Evolutionary conservation across 192 early-diverging fungal species (phyloP).

Genomic region (Ambispora gerdemannii): DNA sequence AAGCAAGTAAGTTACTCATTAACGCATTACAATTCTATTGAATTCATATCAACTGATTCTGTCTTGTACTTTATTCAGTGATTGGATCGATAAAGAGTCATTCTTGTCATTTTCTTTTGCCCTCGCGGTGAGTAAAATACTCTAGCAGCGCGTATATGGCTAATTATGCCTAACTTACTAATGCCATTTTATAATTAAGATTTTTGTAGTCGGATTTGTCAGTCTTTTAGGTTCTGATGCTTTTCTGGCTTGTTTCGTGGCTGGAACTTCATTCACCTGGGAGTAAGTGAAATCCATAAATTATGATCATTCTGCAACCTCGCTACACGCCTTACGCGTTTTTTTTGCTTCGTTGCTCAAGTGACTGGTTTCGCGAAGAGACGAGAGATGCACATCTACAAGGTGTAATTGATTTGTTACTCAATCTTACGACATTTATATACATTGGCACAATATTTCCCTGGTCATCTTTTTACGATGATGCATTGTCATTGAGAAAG

Average conservation of each 20-base stretch:
- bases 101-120: slow-evolving; percentile 73
- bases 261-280: slow-evolving; percentile 72
- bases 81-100: slow-evolving; percentile 71
- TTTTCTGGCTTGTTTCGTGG: slow-evolving; percentile 65
- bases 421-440: slow-evolving; percentile 86
- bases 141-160: too few relatives aligned
- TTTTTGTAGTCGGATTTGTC: slow-evolving; percentile 55
- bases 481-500: slow-evolving; percentile 55
- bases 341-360: slow-evolving; percentile 9
- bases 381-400: slow-evolving; percentile 74
- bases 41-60: not conserved
- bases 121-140: slow-evolving; percentile 52
- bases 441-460: slow-evolving; percentile 82
- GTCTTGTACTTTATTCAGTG: slow-evolving; percentile 20
- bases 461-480: slow-evolving; percentile 61
- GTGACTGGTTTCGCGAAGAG: slow-evolving; percentile 81
- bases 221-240: slow-evolving; percentile 63
- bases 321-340: not conserved
- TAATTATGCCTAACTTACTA: too few relatives aligned
- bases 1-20: slow-evolving; percentile 41
- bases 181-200: not conserved
- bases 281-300: slow-evolving; percentile 49
- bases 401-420: slow-evolving; percentile 76
- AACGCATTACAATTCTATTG: not conserved
- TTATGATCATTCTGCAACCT: too few relatives aligned